Evolutionary conservation across 2,329 filamentous ascomycete genomes (phyloP).

Genomic region (Pseudofabraea citricarpa): DNA sequence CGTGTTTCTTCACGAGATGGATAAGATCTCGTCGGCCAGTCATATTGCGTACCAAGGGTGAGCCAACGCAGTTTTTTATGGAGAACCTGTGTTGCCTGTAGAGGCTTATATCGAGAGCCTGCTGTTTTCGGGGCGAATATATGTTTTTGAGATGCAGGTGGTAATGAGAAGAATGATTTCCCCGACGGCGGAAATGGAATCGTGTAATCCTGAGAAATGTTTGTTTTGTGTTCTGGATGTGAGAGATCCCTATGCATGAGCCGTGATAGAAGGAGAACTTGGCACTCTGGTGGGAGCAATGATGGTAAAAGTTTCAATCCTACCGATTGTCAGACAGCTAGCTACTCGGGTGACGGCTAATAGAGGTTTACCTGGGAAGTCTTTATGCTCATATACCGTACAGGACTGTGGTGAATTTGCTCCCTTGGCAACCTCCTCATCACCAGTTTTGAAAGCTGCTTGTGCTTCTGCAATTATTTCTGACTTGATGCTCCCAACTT

Average conservation of each 20-base stretch:
- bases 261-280: slow-evolving; percentile 64
- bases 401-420: slow-evolving; percentile 11
- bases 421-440: neutral
- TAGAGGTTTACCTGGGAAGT: slow-evolving; percentile 27
- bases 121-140: slow-evolving; percentile 54
- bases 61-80: slow-evolving; percentile 85
- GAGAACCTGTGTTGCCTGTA: slow-evolving; percentile 67
- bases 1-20: slow-evolving; percentile 49
- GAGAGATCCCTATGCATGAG: slow-evolving; percentile 76
- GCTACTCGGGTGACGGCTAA: too few species aligned
- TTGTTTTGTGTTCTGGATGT: slow-evolving; percentile 73
- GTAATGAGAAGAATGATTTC: slow-evolving; percentile 50
- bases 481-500: slow-evolving; percentile 15
- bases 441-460: slow-evolving; percentile 10
- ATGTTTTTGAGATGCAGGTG: slow-evolving; percentile 47
- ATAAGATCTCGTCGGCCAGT: slow-evolving; percentile 86
- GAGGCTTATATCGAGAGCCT: slow-evolving; percentile 60
- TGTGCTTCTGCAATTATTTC: slow-evolving; percentile 19
- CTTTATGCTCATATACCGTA: slow-evolving; percentile 25
- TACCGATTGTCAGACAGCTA: slow-evolving; percentile 5
- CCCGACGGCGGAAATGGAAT: slow-evolving; percentile 49
- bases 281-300: slow-evolving; percentile 66
- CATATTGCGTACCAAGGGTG: slow-evolving; percentile 89
- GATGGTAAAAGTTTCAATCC: slow-evolving; percentile 67
- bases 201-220: slow-evolving; percentile 76